phyloP scores from a whole-genome alignment of 2,329 filamentous ascomycete species.

The Clarireedia hainanense region DNA sequence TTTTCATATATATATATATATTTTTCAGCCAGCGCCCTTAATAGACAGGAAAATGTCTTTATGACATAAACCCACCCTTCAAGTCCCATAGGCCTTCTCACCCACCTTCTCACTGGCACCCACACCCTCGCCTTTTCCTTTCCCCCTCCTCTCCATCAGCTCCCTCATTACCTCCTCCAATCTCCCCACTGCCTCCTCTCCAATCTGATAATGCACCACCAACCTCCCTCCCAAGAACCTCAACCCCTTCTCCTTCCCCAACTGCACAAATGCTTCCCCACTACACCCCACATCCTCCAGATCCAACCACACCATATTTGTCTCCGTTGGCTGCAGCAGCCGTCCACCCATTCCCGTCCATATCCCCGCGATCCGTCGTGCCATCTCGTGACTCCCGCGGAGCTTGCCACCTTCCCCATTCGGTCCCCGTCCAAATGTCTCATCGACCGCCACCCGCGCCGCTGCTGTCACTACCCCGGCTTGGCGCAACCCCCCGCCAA shows the following conservation, averaged over 20 bases:
- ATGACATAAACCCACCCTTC: neutral
- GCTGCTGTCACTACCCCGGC: slow-evolving; percentile 69
- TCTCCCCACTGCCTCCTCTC: slow-evolving; percentile 47
- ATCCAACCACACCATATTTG: slow-evolving; percentile 71
- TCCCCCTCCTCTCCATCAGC: slow-evolving; percentile 13
- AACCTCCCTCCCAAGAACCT: slow-evolving; percentile 49
- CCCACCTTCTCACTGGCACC: neutral
- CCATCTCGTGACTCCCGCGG: slow-evolving; percentile 50
- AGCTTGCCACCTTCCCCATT: slow-evolving; percentile 55
- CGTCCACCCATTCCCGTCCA: slow-evolving; percentile 57
- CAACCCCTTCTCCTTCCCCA: slow-evolving; percentile 50
- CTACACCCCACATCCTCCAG: slow-evolving; percentile 47
- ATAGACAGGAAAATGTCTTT: no score
- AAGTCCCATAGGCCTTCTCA: neutral
- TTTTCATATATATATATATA: no score
- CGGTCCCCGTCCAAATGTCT: slow-evolving; percentile 60
- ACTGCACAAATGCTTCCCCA: slow-evolving; percentile 43
- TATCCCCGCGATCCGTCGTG: slow-evolving; percentile 50
- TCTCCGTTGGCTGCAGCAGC: slow-evolving; percentile 53
- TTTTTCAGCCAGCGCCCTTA: no score
- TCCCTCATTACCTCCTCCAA: slow-evolving; percentile 40
- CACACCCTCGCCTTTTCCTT: neutral
- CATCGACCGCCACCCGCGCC: slow-evolving; percentile 68
- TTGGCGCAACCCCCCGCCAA: slow-evolving; percentile 73
- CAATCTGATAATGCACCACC: slow-evolving; percentile 64